A percentile compares a stretch with the other conserved stretches of the same genome.
Evolutionary conservation across 2,329 filamentous ascomycete genomes (phyloP).

Genomic region (Lomentospora prolificans): DNA sequence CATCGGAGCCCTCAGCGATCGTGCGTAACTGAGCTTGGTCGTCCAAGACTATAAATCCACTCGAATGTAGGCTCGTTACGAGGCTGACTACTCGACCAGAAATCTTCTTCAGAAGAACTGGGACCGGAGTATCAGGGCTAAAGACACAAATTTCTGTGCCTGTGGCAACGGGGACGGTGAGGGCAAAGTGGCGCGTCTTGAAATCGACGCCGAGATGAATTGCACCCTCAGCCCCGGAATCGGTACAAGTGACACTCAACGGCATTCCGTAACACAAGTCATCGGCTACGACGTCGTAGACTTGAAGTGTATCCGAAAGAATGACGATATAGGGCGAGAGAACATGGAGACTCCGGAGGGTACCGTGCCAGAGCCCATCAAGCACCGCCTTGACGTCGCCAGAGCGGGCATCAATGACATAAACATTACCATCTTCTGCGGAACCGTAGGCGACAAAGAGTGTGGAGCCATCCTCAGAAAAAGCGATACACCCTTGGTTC

Average conservation of each 20-base stretch:
- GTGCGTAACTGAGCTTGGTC: conserved; percentile 63
- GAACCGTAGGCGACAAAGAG: conserved; percentile 58
- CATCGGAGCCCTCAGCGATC: conserved; percentile 47
- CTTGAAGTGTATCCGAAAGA: conserved; percentile 60
- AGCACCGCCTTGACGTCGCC: conserved; percentile 59
- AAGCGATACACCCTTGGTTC: conserved; percentile 57
- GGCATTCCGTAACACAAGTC: conserved; percentile 56
- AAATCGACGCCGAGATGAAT: conserved; percentile 64
- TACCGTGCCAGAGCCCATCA: conserved; percentile 55
- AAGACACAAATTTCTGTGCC: conserved; percentile 57
- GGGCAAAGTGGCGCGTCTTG: conserved; percentile 54
- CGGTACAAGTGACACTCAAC: conserved; percentile 33
- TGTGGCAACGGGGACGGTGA: conserved; percentile 40
- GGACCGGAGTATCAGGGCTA: conserved; percentile 46
- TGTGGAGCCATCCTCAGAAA: conserved; percentile 76
- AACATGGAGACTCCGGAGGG: conserved; percentile 59
- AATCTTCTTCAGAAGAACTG: conserved; percentile 48
- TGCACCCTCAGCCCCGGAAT: conserved; percentile 30
- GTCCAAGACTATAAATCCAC: conserved; percentile 69
- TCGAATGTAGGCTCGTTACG: conserved; percentile 50
- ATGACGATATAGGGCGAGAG: conserved; percentile 66
- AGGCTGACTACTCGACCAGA: conserved; percentile 55
- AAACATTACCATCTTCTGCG: conserved; percentile 50
- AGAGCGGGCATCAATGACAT: conserved; percentile 65
- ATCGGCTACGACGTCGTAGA: conserved; percentile 80